Evolutionary conservation across 192 early-diverging fungal species (phyloP).

Genomic region (Rhizophagus sp.): DNA sequence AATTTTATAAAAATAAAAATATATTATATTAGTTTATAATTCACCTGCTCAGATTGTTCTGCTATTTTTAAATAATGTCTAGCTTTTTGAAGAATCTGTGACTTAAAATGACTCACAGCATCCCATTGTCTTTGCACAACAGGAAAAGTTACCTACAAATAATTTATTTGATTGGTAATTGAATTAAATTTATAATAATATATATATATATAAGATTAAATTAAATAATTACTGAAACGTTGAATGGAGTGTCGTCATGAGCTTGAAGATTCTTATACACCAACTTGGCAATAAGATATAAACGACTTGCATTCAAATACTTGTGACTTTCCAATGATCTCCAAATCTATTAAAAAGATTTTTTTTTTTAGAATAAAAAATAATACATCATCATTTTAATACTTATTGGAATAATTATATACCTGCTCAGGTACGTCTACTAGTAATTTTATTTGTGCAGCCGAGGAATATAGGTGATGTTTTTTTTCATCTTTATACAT

Average conservation of each 20-base stretch:
- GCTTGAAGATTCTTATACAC: slow-evolving; percentile 69
- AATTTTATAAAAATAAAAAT: background rate
- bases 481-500: slow-evolving; percentile 53
- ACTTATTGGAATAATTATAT: background rate
- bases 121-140: slow-evolving; percentile 86
- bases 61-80: slow-evolving; percentile 47
- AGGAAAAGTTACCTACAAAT: slow-evolving; percentile 66
- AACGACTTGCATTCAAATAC: slow-evolving; percentile 69
- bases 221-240: slow-evolving; percentile 14
- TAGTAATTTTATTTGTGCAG: slow-evolving; percentile 80
- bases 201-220: background rate
- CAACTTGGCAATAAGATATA: slow-evolving; percentile 68
- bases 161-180: slow-evolving; percentile 26
- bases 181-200: background rate
- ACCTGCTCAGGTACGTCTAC: slow-evolving; percentile 90
- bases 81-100: slow-evolving; percentile 74
- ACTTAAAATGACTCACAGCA: slow-evolving; percentile 70
- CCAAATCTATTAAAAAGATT: slow-evolving; percentile 67
- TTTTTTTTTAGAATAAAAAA: background rate
- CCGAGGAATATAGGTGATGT: slow-evolving; percentile 61
- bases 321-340: slow-evolving; percentile 67
- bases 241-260: slow-evolving; percentile 38
- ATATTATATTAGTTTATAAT: background rate
- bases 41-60: slow-evolving; percentile 51
- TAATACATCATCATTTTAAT: background rate